Evolutionary conservation across 208 protist species (phyloP), one percentile per base, ranked within the genome.

Genomic region (Endotrypanum monterogeii): DNA sequence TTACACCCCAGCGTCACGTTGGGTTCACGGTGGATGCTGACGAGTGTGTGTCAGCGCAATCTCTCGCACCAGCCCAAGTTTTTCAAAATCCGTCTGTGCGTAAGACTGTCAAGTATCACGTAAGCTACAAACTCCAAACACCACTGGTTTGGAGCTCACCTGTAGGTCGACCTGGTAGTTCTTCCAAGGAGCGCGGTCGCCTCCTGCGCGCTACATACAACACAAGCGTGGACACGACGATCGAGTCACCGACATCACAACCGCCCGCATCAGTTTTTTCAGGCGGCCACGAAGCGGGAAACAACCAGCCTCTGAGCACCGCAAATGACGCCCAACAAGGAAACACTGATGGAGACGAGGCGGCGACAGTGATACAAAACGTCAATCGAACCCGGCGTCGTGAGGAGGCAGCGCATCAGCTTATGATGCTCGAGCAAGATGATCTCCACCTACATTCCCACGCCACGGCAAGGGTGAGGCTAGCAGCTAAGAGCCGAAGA

Each of bases 301-400:
- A 71, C 30, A 61, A 41, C 12, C 44, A 48, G 44, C 12, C 44
- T 28, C 60, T 65, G 23, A 23, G 37, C 60, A 28, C 60, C 30
- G 52, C 14, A 39, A 32, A 5, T 28, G 41, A 62, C 52, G 39
- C 54, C 7, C 39, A 25, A 12, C 14, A 46, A 30, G 25, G 16
- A n/a, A 8, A 41, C 11, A 23, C 50, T 25, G 25, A 28, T n/a
- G 48, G 8, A 9, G 16, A 18, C 67, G 32, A 67, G 12, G 76
- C 84, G n/a, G 71, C 80, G 35, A 50, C 60, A 8, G 79, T 91
- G 35, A 83, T 91, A 51, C 80, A 91, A 62, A 71, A 79, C 2
- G 83, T 78, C 61, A 85, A 91, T 72, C 72, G 78, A 35, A 37
- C 82, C 57, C 78, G 82, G 16, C 87, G 87, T 39, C 82, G 75